Evolutionary conservation across 2,329 filamentous ascomycete species (phyloP), one percentile per base, ranked within the genome.

Genomic region (Botryotinia narcissicola): DNA sequence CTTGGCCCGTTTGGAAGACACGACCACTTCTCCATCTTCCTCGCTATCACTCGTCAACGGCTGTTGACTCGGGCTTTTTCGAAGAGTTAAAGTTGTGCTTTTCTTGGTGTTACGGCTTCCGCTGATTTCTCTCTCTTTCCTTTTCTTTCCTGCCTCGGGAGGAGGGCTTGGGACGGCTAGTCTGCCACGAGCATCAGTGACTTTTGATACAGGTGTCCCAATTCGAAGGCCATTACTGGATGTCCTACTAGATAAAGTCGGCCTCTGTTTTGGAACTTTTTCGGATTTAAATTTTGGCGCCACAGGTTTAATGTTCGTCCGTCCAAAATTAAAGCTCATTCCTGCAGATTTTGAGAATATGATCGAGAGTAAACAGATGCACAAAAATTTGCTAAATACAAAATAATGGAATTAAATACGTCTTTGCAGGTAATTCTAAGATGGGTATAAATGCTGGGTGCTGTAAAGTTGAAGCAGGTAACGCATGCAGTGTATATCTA

Each of bases 1-100:
- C 73, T 76, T 80, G 57, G 74, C 75, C 35, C 78, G 74, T 74
- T 73, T 73, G 35, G 51, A 32, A 32, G 51, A 40, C 16, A 32
- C 37, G 14, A 22, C 32, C 37, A 44, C 14, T 14, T 72, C 71
- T 60, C 60, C 70, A 32, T 72, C 62, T 22, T 54, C 57, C 20
- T 72, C 71, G 63, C 71, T 72, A n/a, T 72, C 71, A n/a, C 46
- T 72, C 37, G 64, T 48, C 48, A 72, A 66, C 6, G 59, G 70
- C 25, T 37, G 59, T 20, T 72, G 70, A 32, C 70, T 67, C 20
- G 71, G 63, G 25, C 63, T 72, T 69, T 35, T 51, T 57, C 61
- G n/a, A 12, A 37, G 18, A 20, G n/a, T 54, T 10, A n/a, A 4
- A 22, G 35, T 66, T 22, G 60, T 9, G 25, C 6, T 66, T 61